phyloP scores from a whole-genome alignment of 148 eudicot genomes.

The Talinum fruticosum region DNA sequence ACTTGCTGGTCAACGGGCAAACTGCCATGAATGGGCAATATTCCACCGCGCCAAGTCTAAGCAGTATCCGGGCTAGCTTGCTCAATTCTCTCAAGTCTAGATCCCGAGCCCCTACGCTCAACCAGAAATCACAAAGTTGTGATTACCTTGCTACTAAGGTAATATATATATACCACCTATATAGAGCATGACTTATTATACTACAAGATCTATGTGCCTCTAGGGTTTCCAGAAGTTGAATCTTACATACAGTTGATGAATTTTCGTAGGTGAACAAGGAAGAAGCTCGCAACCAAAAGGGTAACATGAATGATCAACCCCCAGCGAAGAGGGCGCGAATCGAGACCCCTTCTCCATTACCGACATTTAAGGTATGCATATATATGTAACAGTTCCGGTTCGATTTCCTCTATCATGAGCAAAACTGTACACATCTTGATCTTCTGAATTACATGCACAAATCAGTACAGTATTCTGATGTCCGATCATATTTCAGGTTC shows the following conservation, averaged over 20 bases:
- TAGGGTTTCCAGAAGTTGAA: background rate
- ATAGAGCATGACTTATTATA: no score
- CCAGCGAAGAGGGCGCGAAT: constrained; percentile 55
- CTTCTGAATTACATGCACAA: background rate
- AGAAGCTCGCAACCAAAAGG: constrained; percentile 35
- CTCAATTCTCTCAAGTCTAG: constrained; percentile 37
- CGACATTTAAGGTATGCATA: constrained; percentile 75
- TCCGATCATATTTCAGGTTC: constrained; percentile 42
- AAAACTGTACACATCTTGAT: background rate
- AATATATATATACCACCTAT: background rate
- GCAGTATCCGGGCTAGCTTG: constrained; percentile 27
- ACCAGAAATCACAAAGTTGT: background rate
- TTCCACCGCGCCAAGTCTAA: background rate
- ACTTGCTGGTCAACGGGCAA: background rate
- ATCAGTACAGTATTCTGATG: background rate
- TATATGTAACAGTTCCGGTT: background rate
- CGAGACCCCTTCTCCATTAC: constrained; percentile 74
- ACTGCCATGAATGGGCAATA: constrained; percentile 5
- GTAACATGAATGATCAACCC: constrained; percentile 38
- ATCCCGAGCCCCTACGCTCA: constrained; percentile 1
- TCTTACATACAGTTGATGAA: background rate
- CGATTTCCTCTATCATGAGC: background rate
- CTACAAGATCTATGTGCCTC: background rate
- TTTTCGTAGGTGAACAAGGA: constrained; percentile 30
- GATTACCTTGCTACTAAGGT: background rate